These are phyloP conservation scores for Nannizziopsis barbatae DNA, from an alignment of 2,329 filamentous ascomycete genomes.

Conservation along the genomic window DNA sequence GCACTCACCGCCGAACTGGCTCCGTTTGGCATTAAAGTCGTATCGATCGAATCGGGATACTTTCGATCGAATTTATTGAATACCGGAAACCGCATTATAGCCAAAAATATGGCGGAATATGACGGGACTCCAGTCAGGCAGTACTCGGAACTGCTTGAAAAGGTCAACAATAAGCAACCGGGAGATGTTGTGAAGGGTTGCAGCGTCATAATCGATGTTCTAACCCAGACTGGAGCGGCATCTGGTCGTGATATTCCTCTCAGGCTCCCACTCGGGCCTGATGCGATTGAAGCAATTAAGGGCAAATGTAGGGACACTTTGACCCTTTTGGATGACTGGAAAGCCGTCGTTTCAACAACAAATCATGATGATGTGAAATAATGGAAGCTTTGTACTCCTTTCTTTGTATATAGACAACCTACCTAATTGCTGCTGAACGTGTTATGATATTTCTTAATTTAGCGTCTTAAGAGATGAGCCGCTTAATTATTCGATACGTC, in stretches of 20 bases:
- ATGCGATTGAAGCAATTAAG: constrained; percentile 36
- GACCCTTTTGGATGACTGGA: constrained; percentile 42
- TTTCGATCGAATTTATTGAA: constrained; percentile 17
- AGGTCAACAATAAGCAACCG: constrained; percentile 40
- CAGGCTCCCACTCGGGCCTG: constrained; percentile 45
- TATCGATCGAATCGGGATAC: constrained; percentile 16
- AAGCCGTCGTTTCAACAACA: constrained; percentile 33
- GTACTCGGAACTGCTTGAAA: constrained; percentile 20
- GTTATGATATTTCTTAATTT: too few relatives aligned
- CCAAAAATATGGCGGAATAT: constrained; percentile 14
- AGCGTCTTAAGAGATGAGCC: too few relatives aligned
- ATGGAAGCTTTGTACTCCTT: not conserved
- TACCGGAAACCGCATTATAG: constrained; percentile 11
- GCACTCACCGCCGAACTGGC: constrained; percentile 14
- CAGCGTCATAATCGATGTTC: constrained; percentile 44
- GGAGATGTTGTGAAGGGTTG: constrained; percentile 47
- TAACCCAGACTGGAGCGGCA: constrained; percentile 42
- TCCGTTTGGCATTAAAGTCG: constrained; percentile 15
- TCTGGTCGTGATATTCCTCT: constrained; percentile 42
- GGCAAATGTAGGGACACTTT: constrained; percentile 37
- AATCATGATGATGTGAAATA: constrained; percentile 14
- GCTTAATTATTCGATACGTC: too few relatives aligned
- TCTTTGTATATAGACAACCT: too few relatives aligned
- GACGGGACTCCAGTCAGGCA: constrained; percentile 12
- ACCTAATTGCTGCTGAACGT: too few relatives aligned